phyloP scores from a whole-genome alignment of 2,329 filamentous ascomycete genomes.

The Sclerotiophoma versabilis region DNA sequence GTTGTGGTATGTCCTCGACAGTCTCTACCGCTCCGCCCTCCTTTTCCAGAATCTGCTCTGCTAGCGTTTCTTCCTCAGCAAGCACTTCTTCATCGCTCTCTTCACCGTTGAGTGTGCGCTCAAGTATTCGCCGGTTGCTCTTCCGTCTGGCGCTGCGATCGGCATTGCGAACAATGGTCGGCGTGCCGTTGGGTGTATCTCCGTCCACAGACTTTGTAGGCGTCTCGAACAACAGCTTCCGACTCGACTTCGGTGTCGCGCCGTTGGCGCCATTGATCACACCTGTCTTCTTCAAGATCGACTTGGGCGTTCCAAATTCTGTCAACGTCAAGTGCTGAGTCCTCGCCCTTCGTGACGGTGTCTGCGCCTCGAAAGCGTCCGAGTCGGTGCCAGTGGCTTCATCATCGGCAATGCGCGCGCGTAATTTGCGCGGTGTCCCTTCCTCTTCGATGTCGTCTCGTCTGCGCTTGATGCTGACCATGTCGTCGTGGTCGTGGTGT shows the following conservation, averaged over 20 bases:
- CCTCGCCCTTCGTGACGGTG: conserved; percentile 40
- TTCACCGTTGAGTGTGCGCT: conserved; percentile 69
- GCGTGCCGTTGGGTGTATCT: conserved; percentile 57
- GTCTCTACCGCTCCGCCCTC: conserved; percentile 55
- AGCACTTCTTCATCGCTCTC: conserved; percentile 72
- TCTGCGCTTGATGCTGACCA: conserved; percentile 45
- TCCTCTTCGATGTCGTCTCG: conserved; percentile 31
- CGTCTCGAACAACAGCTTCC: conserved; percentile 57
- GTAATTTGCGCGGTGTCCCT: conserved; percentile 38
- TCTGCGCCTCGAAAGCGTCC: conserved; percentile 37
- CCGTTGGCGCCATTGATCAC: conserved; percentile 27
- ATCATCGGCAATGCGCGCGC: conserved; percentile 26
- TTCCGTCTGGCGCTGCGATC: conserved; percentile 88
- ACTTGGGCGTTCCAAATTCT: conserved; percentile 42
- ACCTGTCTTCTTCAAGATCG: conserved; percentile 44
- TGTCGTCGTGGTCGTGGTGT: conserved; percentile 22
- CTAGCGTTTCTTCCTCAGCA: conserved; percentile 71
- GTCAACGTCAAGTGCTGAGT: conserved; percentile 24
- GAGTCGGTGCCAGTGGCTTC: conserved; percentile 19
- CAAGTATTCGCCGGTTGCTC: conserved; percentile 78
- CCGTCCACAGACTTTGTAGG: conserved; percentile 48
- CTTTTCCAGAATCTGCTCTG: conserved; percentile 71
- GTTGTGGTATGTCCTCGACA: conserved; percentile 29
- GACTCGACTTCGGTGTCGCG: conserved; percentile 53
- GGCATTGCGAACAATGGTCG: conserved; percentile 71